Evolutionary conservation across 352 stramenopile species (phyloP), one percentile per base, ranked within the genome.

Genomic region (Phytophthora kernoviae): DNA sequence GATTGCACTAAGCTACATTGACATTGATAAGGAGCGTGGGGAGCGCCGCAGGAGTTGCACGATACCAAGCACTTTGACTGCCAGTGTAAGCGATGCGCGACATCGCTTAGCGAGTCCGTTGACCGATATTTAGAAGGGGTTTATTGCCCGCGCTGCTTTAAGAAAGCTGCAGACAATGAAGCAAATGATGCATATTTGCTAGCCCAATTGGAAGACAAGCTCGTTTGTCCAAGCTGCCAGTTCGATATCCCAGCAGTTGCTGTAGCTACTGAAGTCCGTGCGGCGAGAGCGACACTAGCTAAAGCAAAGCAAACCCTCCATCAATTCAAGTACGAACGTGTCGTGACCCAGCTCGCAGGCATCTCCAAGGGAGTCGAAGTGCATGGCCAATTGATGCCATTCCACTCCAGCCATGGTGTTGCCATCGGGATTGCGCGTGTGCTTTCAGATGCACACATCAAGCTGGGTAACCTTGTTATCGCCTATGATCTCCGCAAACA

Each of bases 1-100:
- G 42, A 62, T 85, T 18, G 77, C 69, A 4, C 21, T 83, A 17
- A 75, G 63, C n/a, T 85, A 85, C 57, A 79, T 85, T 53, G 73
- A 82, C 39, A 72, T 74, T 18, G 68, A 81, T 45, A 68, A 70
- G 41, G 62, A 77, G 33, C 66, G 76, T 4, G 44, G 15, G 2
- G 68, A 70, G 36, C 70, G 76, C 5, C 70, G 62, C 6, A 62
- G n/a, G 56, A 77, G 18, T 53, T 85, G 26, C 55, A 39, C 1
- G 49, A 70, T 8, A 83, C 76, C 18, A 85, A 85, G 17, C 76
- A 85, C 46, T 85, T 85, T 55, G 56, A 70, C 34, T 85, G 76
- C 41, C 33, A 57, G 3, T 85, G 76, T 43, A 68, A 81, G 22
- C 76, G 73, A 0, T 85, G 76, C 49, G 44, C 24, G 7, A 40